phyloP scores from a whole-genome alignment of 1,284 basidiomycete species.

The Pyrrhoderma lamaoense region DNA sequence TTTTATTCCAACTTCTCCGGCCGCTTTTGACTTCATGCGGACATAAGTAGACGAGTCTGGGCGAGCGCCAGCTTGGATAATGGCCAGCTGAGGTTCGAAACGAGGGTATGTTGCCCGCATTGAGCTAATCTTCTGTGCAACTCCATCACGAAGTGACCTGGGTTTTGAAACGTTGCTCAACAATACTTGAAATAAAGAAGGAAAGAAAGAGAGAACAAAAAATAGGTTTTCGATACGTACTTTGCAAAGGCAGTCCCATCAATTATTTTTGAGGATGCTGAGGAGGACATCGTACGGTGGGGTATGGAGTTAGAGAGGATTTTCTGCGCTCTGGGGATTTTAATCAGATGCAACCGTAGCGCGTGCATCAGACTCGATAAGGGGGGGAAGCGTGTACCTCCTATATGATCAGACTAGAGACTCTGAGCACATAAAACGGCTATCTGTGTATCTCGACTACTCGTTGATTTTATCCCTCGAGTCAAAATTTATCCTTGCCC shows the following conservation, averaged over 20 bases:
- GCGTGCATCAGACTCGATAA: background rate
- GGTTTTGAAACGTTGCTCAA: constrained; percentile 4
- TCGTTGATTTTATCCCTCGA: too few relatives aligned
- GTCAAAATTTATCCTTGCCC: too few relatives aligned
- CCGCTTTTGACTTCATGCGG: constrained; percentile 96
- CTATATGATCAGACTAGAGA: too few relatives aligned
- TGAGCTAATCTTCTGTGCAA: constrained; percentile 58
- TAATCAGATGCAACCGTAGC: constrained; percentile 1
- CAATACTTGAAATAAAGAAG: constrained; percentile 5
- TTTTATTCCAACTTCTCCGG: constrained; percentile 89
- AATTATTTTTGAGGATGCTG: constrained; percentile 52
- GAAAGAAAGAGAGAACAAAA: constrained; percentile 9
- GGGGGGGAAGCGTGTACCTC: too few relatives aligned
- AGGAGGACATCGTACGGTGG: constrained; percentile 3
- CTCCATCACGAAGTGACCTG: constrained; percentile 75
- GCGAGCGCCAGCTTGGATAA: constrained; percentile 90
- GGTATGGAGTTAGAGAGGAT: constrained; percentile 41
- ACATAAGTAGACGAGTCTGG: constrained; percentile 92
- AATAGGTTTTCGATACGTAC: constrained; percentile 38
- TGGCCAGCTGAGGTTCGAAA: constrained; percentile 85
- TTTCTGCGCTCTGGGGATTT: constrained; percentile 28
- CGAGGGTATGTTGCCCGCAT: constrained; percentile 63
- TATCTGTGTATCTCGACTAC: too few relatives aligned
- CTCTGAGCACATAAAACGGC: too few relatives aligned
- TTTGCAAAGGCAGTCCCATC: constrained; percentile 88